Evolutionary conservation across 2,329 filamentous ascomycete genomes (phyloP), one percentile per base, ranked within the genome.

Genomic region (Thermomyces lanuginosus): DNA sequence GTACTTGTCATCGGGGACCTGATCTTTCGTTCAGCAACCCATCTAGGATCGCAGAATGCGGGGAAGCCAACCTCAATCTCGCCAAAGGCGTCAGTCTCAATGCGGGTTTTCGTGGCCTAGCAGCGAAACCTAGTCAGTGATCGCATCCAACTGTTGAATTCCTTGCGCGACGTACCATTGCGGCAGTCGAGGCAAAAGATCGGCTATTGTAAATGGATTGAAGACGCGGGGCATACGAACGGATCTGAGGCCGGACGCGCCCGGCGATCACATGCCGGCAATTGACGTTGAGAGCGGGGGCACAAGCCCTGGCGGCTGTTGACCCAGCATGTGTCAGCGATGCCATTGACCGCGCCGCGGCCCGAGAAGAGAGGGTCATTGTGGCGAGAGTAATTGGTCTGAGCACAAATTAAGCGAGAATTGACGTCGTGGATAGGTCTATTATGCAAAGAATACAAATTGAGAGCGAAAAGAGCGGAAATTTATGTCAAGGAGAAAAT

Each of bases 31-130:
- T 30, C 14, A 30, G 24, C 10, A n/a, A 9, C 15, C 23, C 20
- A 20, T 9, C 4, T 6, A 13, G 7, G n/a, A 11, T 22, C 11
- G 28, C 14, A 16, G 19, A 17, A 9, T 19, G 28, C 7, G 17
- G 16, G 13, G 18, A 28, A n/a, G 41, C 49, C 38, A 34, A 61
- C 60, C 50, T 92, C 73, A 55, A 98, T 72, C 64, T 92, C 83
- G 60, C 89, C 89, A 65, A 95, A 95, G 58, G 89, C 89, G 66
- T 98, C 89, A 59, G 72, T 89, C 63, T 98, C 89, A 47, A 76
- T 81, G 59, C 89, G 73, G 39, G 74, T 77, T 33, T 37, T 45
- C 21, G 46, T 41, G 43, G 52, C 46, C 52, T 55, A 41, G 22
- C 8, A 13, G 19, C 27, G 16, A 7, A 16, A 13, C 5, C 10